Evolutionary conservation across 345 rosid genomes (phyloP).

Genomic region (Erysimum cheiranthoides): DNA sequence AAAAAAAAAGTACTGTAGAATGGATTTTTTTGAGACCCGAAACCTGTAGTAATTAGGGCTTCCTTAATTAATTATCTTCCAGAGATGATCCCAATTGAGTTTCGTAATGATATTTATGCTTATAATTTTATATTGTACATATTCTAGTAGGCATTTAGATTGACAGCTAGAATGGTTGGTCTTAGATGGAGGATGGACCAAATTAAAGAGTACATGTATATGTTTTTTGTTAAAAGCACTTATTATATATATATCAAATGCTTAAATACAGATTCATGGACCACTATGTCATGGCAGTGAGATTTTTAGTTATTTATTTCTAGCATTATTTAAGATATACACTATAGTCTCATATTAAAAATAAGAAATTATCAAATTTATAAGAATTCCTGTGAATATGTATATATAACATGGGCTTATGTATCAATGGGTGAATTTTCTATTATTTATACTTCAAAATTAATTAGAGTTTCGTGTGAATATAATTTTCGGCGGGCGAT

Average conservation of each 20-base stretch:
- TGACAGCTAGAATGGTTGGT: constrained; percentile 39
- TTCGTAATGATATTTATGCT: background rate
- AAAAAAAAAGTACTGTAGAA: background rate
- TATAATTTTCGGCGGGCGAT: background rate
- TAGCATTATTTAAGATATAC: background rate
- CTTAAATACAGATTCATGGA: constrained; percentile 32
- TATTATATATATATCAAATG: background rate
- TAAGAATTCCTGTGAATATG: background rate
- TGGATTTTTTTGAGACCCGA: background rate
- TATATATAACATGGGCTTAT: background rate
- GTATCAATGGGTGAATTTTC: background rate
- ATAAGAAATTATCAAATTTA: background rate
- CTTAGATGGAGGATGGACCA: constrained; percentile 39
- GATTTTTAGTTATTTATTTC: background rate
- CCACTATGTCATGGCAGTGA: constrained; percentile 35
- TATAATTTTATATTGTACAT: constrained; percentile 19
- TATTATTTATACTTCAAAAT: background rate
- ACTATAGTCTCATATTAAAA: background rate
- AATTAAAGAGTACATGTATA: constrained; percentile 18
- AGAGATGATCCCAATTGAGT: background rate
- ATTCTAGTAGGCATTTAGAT: constrained; percentile 10
- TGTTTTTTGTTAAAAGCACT: constrained; percentile 19
- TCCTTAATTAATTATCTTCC: background rate
- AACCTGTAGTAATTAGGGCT: constrained; percentile 9
- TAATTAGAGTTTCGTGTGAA: background rate